Conservation (phyloP, 345 rosid species). For the Lenwebbia sp. region DNA sequence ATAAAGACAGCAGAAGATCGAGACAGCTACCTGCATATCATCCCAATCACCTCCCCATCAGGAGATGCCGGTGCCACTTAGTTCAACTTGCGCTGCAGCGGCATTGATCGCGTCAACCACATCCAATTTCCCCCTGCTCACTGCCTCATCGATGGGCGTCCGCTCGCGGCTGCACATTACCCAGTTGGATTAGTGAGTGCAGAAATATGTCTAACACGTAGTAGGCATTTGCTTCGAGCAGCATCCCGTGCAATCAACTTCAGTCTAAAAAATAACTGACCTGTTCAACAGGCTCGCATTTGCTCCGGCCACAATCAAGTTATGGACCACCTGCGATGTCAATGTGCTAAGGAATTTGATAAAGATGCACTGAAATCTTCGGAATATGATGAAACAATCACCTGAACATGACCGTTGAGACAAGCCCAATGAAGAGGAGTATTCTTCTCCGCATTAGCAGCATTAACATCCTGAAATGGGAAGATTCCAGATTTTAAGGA, state of each 20-base stretch:
- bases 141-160: slow-evolving; percentile 77
- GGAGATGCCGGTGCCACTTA: slow-evolving; percentile 33
- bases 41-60: slow-evolving; percentile 1
- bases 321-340: slow-evolving; percentile 58
- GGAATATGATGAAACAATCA: slow-evolving; percentile 4
- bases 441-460: slow-evolving; percentile 66
- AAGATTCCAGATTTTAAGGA: not conserved
- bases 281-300: slow-evolving; percentile 55
- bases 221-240: not conserved
- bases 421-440: slow-evolving; percentile 93
- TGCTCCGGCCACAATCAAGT: slow-evolving; percentile 73
- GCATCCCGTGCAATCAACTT: not conserved
- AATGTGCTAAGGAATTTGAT: not conserved
- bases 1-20: not conserved
- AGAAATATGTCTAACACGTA: not conserved
- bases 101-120: slow-evolving; percentile 54
- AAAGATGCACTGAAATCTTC: not conserved
- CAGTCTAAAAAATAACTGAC: slow-evolving; percentile 7
- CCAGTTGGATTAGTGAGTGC: not conserved
- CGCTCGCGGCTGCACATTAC: slow-evolving; percentile 56
- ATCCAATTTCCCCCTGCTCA: slow-evolving; percentile 54
- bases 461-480: slow-evolving; percentile 17
- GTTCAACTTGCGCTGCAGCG: slow-evolving; percentile 57
- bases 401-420: slow-evolving; percentile 80
- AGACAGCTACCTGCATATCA: not conserved